Conservation (phyloP, 768 basidiomycete genomes). For the Lentinula aciculospora region DNA sequence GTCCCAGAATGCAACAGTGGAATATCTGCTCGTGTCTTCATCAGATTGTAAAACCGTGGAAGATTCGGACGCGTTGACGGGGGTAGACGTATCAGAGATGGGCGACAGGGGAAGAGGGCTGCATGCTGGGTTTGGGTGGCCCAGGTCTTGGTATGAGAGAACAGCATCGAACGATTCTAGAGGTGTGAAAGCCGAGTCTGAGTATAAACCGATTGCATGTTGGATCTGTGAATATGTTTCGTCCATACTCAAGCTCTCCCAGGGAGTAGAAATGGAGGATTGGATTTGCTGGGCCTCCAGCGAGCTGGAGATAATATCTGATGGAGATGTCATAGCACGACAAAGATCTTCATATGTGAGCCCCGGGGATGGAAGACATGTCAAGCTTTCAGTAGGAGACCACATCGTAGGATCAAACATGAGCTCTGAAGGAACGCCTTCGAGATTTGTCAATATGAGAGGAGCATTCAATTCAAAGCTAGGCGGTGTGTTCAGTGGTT, state of each 20-base stretch:
- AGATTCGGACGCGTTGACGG: too few species aligned
- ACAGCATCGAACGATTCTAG: background rate
- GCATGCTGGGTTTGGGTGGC: background rate
- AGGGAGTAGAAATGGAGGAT: background rate
- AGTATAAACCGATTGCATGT: background rate
- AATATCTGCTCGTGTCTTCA: background rate
- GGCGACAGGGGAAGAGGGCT: background rate
- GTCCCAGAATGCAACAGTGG: background rate
- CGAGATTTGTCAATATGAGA: background rate
- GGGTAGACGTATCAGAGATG: background rate
- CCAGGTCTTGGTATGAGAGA: background rate
- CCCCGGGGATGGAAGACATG: background rate
- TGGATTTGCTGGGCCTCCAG: background rate
- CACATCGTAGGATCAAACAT: background rate
- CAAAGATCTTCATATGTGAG: conserved; percentile 3
- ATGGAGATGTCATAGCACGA: background rate
- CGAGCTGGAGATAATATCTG: background rate
- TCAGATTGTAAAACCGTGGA: background rate
- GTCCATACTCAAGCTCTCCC: too few species aligned
- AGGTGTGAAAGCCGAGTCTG: background rate
- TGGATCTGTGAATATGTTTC: background rate
- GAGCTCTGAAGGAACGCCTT: background rate
- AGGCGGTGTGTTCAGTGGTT: background rate
- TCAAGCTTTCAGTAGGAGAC: background rate
- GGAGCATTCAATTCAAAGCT: background rate